Base-by-base conservation (phyloP, 1,284 basidiomycete species). In the Fistulinella cinereoalba region DNA sequence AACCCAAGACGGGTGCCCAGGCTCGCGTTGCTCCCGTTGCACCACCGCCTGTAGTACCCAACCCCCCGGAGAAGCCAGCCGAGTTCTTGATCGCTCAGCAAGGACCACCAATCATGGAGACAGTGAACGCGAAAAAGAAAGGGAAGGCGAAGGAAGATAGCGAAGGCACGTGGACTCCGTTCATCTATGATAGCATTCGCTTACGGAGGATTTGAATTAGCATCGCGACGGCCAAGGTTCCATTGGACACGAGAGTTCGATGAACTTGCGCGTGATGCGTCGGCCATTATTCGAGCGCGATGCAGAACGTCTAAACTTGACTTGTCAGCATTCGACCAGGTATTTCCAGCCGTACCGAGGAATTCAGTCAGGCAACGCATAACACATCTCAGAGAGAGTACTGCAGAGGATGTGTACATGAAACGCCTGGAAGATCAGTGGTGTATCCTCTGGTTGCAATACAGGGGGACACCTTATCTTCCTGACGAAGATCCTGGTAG, bases 211-310 rank as follows among this genome's bases (percentile, higher is more conserved):
- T 37, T 21, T 4, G 23, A 65, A 53, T 55, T 52, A 50, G 53
- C 53, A 38, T 68, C 55, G 36, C 67, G 80, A 28, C 72, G 86
- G 31, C 74, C 79, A 52, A 79, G 90, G 43, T 91, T 90, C 61
- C 79, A 81, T 41, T 96, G 92, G 92, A 90, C 79, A 44, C 68
- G 78, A 40, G 88, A 93, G 41, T 92, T 85, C 51, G 92, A 96
- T 53, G 94, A 96, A 51, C 76, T 94, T 24, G 81, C 86, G 32
- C 79, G 88, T 43, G 94, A 97, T 61, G 85, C 85, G 1, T 85
- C 81, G 36, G 88, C 81, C 2, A 85, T 97, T 53, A 81, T 97
- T 45, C 80, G 80, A 52, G 88, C 87, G 15, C 83, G 94, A 21
- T 90, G 86, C 62, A 74, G 82, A 41, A 61, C 70, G 46, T 66